A percentile compares a stretch with the other conserved stretches of the same genome.
These are phyloP conservation scores for Diutina sp. DNA, from an alignment of 1,139 yeast genomes.

Conservation along the genomic window DNA sequence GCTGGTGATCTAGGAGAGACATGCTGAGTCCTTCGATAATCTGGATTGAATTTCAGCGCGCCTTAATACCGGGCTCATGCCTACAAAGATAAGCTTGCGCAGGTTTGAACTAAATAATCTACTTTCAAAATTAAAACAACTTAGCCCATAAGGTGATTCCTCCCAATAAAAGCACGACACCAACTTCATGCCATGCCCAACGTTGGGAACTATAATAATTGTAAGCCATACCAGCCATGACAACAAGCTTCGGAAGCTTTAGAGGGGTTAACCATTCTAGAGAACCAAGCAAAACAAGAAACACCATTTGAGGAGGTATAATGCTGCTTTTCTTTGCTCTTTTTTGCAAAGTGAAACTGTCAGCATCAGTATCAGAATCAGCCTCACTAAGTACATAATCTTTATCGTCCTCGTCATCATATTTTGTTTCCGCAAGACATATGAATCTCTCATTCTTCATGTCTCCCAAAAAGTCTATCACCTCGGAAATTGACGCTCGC, in stretches of 20 bases:
- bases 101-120: no score
- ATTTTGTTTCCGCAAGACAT: neutral
- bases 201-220: neutral
- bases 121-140: no score
- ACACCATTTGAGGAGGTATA: neutral
- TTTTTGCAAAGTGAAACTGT: neutral
- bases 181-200: neutral
- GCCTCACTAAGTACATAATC: neutral
- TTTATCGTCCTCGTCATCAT: neutral
- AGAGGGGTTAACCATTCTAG: neutral
- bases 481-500: slow-evolving; percentile 10
- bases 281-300: neutral
- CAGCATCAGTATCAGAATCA: neutral
- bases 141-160: neutral
- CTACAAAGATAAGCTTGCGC: neutral
- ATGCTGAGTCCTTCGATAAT: neutral
- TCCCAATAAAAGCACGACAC: neutral
- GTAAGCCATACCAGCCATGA: neutral
- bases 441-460: slow-evolving; percentile 11
- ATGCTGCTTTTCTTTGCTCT: neutral
- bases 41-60: neutral
- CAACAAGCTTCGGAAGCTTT: neutral
- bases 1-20: neutral
- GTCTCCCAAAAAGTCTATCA: slow-evolving; percentile 11
- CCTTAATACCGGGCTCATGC: neutral